Evolutionary conservation across 257 asterid species (phyloP).

Genomic region (Lantana camara): DNA sequence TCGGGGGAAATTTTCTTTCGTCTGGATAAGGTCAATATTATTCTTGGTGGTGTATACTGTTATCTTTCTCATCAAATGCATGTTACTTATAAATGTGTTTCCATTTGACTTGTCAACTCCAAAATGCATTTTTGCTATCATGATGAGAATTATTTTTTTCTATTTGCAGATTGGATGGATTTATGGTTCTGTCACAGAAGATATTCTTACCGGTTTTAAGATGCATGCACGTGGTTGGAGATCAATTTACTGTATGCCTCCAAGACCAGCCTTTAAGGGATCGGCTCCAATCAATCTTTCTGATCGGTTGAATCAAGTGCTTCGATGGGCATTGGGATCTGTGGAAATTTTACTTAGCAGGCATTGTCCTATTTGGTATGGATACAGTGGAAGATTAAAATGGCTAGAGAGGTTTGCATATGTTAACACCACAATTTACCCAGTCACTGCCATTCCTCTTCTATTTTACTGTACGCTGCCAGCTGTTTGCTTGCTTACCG

Average conservation of each 20-base stretch:
- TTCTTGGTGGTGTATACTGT: background rate
- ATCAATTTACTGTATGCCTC: slow-evolving; percentile 93
- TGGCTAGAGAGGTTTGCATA: slow-evolving; percentile 97
- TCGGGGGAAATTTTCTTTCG: too few relatives aligned
- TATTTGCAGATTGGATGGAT: slow-evolving; percentile 92
- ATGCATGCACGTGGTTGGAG: slow-evolving; percentile 99
- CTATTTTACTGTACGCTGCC: slow-evolving; percentile 82
- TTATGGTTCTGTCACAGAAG: slow-evolving; percentile 97
- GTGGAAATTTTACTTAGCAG: slow-evolving; percentile 92
- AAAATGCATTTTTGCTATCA: background rate
- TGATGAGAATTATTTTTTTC: slow-evolving; percentile 18
- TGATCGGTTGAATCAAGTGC: slow-evolving; percentile 96
- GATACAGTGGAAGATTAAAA: slow-evolving; percentile 82
- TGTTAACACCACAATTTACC: slow-evolving; percentile 91
- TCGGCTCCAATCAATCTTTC: slow-evolving; percentile 99
- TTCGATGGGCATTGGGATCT: slow-evolving; percentile 98
- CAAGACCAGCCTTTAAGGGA: slow-evolving; percentile 91
- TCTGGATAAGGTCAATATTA: background rate
- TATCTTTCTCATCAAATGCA: slow-evolving; percentile 1
- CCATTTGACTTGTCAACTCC: background rate
- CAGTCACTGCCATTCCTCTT: slow-evolving; percentile 89
- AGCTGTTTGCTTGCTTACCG: slow-evolving; percentile 93
- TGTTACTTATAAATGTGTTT: background rate
- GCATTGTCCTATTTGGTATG: slow-evolving; percentile 99
- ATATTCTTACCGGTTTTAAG: slow-evolving; percentile 97